phyloP scores from a whole-genome alignment of 768 basidiomycete species.

The Boletellus sp. region DNA sequence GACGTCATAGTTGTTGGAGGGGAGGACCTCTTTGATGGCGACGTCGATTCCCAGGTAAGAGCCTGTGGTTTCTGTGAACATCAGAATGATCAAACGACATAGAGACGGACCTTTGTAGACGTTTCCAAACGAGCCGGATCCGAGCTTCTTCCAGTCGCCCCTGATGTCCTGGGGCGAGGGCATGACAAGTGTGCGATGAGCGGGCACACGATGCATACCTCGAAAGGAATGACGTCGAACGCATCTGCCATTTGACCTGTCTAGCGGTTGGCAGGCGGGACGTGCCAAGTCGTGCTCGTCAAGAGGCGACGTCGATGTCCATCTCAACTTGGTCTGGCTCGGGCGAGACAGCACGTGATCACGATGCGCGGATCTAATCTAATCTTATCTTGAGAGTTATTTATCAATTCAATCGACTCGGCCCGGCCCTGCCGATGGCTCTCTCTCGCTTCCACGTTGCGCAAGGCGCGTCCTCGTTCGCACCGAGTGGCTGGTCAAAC shows the following conservation, averaged over 20 bases:
- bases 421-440: no score
- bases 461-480: constrained; percentile 47
- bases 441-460: constrained; percentile 39
- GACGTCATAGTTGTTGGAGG: constrained; percentile 88
- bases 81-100: neutral
- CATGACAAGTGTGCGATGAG: neutral
- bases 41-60: constrained; percentile 94
- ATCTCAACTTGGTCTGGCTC: constrained; percentile 13
- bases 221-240: constrained; percentile 86
- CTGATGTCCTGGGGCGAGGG: constrained; percentile 64
- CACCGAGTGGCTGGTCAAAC: constrained; percentile 61
- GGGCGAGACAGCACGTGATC: constrained; percentile 24
- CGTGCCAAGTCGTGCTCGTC: no score
- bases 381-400: no score
- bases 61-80: constrained; percentile 41
- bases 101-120: constrained; percentile 67
- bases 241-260: constrained; percentile 50
- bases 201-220: constrained; percentile 42
- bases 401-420: no score
- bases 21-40: constrained; percentile 94
- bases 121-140: constrained; percentile 90
- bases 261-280: constrained; percentile 1
- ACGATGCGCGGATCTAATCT: constrained; percentile 11
- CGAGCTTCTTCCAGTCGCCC: constrained; percentile 84
- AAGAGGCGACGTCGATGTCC: neutral